Evolutionary conservation across 306 rosid species (phyloP).

Genomic region (Cyclanthera cordifolia): DNA sequence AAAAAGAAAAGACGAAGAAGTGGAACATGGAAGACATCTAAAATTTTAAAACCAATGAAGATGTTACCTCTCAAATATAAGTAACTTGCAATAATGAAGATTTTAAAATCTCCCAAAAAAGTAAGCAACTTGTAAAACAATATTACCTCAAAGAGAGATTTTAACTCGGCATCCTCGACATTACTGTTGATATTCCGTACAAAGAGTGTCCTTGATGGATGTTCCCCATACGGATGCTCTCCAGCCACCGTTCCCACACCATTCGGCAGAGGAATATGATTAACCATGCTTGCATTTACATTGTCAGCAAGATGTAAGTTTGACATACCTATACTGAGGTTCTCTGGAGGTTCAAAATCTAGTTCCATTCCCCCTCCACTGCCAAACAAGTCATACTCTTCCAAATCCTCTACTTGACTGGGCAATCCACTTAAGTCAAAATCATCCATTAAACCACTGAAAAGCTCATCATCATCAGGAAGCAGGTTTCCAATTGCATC

Average conservation of each 20-base stretch:
- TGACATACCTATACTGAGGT: constrained; percentile 43
- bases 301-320: constrained; percentile 50
- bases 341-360: constrained; percentile 65
- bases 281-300: constrained; percentile 41
- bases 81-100: neutral
- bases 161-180: constrained; percentile 66
- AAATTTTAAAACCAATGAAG: neutral
- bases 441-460: constrained; percentile 78
- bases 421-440: constrained; percentile 78
- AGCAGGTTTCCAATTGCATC: constrained; percentile 47
- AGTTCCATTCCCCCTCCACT: constrained; percentile 84
- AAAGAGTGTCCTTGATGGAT: constrained; percentile 87
- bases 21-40: neutral
- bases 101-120: neutral
- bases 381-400: constrained; percentile 72
- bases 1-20: neutral
- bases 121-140: constrained; percentile 6
- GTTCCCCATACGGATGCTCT: constrained; percentile 95
- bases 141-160: constrained; percentile 47
- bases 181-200: constrained; percentile 88
- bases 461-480: constrained; percentile 80
- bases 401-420: constrained; percentile 79
- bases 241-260: constrained; percentile 80
- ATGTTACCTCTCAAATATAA: neutral
- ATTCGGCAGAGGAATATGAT: constrained; percentile 50